Conservation (phyloP, 2,329 filamentous ascomycete species). For the Periconia digitata region DNA sequence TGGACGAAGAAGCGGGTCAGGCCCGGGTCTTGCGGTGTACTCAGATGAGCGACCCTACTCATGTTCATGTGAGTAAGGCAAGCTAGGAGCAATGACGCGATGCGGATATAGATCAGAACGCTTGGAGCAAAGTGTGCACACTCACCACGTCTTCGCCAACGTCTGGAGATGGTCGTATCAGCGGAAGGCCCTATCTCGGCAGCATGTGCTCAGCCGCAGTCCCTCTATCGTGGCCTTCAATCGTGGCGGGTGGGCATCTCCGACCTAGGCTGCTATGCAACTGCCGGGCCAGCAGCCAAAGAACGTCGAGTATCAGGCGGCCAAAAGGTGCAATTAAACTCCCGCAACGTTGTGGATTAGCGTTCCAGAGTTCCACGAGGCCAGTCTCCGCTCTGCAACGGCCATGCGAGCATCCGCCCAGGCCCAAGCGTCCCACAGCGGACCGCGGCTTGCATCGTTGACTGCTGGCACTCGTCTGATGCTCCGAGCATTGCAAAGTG, state of each 20-base stretch:
- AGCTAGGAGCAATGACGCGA: constrained; percentile 17
- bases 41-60: background rate
- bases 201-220: background rate
- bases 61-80: constrained; percentile 19
- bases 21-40: constrained; percentile 20
- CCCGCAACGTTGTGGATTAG: constrained; percentile 25
- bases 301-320: too few relatives aligned
- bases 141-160: too few relatives aligned
- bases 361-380: constrained; percentile 19
- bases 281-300: too few relatives aligned
- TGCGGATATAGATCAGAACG: constrained; percentile 6
- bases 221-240: background rate
- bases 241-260: constrained; percentile 7
- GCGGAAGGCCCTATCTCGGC: background rate
- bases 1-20: background rate
- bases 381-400: constrained; percentile 9
- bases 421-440: background rate
- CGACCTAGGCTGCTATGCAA: background rate
- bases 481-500: too few relatives aligned
- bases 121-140: constrained; percentile 3
- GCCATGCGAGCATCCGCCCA: constrained; percentile 6
- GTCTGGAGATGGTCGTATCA: background rate
- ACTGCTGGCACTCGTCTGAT: too few relatives aligned
- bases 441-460: background rate
- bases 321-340: constrained; percentile 25